These are phyloP conservation scores for Firmiana major DNA, from an alignment of 345 rosid genomes.

Conservation along the genomic window DNA sequence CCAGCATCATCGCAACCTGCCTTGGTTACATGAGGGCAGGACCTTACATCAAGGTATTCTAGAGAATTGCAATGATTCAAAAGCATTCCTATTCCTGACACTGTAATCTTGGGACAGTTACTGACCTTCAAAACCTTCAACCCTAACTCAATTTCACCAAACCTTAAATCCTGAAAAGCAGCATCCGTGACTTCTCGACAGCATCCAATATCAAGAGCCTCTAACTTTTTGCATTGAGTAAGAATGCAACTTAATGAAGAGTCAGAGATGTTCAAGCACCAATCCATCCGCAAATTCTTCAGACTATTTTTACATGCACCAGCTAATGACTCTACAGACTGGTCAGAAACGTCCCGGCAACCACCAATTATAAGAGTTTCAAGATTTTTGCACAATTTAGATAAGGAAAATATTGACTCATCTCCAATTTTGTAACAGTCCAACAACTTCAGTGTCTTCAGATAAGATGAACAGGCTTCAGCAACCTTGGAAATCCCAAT, in stretches of 20 bases:
- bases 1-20: slow-evolving; percentile 76
- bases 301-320: slow-evolving; percentile 56
- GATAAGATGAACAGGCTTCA: slow-evolving; percentile 55
- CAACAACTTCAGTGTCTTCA: slow-evolving; percentile 71
- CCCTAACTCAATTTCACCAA: slow-evolving; percentile 26
- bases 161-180: slow-evolving; percentile 49
- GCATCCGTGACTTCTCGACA: slow-evolving; percentile 78
- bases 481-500: slow-evolving; percentile 62
- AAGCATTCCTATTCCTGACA: slow-evolving; percentile 59
- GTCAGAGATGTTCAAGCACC: slow-evolving; percentile 82
- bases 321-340: slow-evolving; percentile 57
- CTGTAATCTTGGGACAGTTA: slow-evolving; percentile 70
- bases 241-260: slow-evolving; percentile 62
- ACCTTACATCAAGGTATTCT: slow-evolving; percentile 81
- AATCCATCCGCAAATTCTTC: slow-evolving; percentile 83
- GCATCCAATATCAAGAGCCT: slow-evolving; percentile 87
- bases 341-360: slow-evolving; percentile 64
- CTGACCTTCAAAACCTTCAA: slow-evolving; percentile 74
- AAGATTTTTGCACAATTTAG: slow-evolving; percentile 59
- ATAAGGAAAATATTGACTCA: slow-evolving; percentile 53
- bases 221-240: slow-evolving; percentile 62
- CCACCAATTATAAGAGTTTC: slow-evolving; percentile 86
- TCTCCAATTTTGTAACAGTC: slow-evolving; percentile 79
- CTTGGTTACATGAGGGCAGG: slow-evolving; percentile 74
- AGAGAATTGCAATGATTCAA: slow-evolving; percentile 59